Evolutionary conservation across 345 rosid genomes (phyloP).

Genomic region (Combretum micranthum): DNA sequence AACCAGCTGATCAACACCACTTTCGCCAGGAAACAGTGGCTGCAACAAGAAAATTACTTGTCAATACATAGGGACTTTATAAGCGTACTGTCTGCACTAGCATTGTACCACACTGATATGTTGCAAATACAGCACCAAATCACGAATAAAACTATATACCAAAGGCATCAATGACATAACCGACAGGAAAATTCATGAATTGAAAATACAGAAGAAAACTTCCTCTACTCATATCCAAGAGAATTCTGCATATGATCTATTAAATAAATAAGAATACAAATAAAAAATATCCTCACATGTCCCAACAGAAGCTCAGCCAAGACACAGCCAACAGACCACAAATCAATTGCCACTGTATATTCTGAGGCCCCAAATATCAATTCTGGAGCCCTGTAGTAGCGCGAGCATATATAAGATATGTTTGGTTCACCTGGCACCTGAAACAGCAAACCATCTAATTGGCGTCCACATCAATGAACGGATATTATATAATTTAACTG

Average conservation of each 20-base stretch:
- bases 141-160: too few species aligned
- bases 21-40: slow-evolving; percentile 97
- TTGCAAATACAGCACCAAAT: too few species aligned
- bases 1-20: slow-evolving; percentile 94
- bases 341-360: slow-evolving; percentile 90
- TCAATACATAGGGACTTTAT: too few species aligned
- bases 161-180: too few species aligned
- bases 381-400: slow-evolving; percentile 99
- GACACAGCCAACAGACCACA: slow-evolving; percentile 98
- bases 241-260: not conserved
- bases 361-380: slow-evolving; percentile 97
- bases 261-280: not conserved
- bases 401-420: slow-evolving; percentile 92
- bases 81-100: too few species aligned
- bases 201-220: slow-evolving; percentile 1
- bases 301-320: slow-evolving; percentile 95
- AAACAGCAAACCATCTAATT: slow-evolving; percentile 12
- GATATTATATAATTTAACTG: slow-evolving; percentile 6
- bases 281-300: slow-evolving; percentile 35
- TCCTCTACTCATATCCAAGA: too few species aligned
- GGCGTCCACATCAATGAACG: not conserved
- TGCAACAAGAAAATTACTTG: slow-evolving; percentile 26
- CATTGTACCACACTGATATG: too few species aligned
- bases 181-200: too few species aligned
- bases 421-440: slow-evolving; percentile 98